Percentiles rank a stretch among this genome's conserved stretches.
phyloP scores from a whole-genome alignment of 331 rosid species.

The Quercus phellos region DNA sequence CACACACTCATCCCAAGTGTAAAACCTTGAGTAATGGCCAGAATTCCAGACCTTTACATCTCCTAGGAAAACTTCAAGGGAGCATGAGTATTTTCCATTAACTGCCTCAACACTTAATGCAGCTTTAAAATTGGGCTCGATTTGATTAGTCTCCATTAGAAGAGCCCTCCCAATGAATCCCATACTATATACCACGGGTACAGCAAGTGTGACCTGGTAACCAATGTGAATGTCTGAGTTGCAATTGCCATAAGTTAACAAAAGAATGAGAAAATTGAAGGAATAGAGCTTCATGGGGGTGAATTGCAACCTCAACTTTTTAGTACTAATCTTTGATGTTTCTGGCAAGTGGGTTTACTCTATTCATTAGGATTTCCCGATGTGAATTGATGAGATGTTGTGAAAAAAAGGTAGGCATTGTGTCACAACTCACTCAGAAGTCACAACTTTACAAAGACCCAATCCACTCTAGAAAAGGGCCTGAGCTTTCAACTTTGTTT shows the following conservation, averaged over 20 bases:
- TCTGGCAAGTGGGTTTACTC: slow-evolving; percentile 32
- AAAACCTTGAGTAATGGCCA: slow-evolving; percentile 66
- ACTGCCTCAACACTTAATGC: slow-evolving; percentile 69
- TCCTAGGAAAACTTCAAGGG: slow-evolving; percentile 76
- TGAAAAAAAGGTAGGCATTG: slow-evolving; percentile 41
- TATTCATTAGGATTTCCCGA: slow-evolving; percentile 23
- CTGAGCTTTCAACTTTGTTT: slow-evolving; percentile 40
- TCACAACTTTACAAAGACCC: slow-evolving; percentile 36
- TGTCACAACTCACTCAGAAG: slow-evolving; percentile 33
- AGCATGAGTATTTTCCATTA: slow-evolving; percentile 56
- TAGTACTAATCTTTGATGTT: slow-evolving; percentile 5
- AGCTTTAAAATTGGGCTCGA: slow-evolving; percentile 52
- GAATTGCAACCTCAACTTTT: background rate
- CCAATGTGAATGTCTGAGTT: slow-evolving; percentile 44
- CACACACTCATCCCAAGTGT: slow-evolving; percentile 46
- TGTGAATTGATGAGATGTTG: slow-evolving; percentile 36
- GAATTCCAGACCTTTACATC: slow-evolving; percentile 88
- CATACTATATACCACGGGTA: slow-evolving; percentile 43
- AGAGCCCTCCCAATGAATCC: slow-evolving; percentile 65
- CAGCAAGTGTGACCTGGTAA: slow-evolving; percentile 40
- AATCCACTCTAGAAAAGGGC: slow-evolving; percentile 49
- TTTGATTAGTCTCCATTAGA: slow-evolving; percentile 38
- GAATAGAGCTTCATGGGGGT: slow-evolving; percentile 47
- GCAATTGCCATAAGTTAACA: slow-evolving; percentile 32
- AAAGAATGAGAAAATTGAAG: slow-evolving; percentile 25